phyloP scores from a whole-genome alignment of 2,329 filamentous ascomycete species.

The Botrytis cinerea region DNA sequence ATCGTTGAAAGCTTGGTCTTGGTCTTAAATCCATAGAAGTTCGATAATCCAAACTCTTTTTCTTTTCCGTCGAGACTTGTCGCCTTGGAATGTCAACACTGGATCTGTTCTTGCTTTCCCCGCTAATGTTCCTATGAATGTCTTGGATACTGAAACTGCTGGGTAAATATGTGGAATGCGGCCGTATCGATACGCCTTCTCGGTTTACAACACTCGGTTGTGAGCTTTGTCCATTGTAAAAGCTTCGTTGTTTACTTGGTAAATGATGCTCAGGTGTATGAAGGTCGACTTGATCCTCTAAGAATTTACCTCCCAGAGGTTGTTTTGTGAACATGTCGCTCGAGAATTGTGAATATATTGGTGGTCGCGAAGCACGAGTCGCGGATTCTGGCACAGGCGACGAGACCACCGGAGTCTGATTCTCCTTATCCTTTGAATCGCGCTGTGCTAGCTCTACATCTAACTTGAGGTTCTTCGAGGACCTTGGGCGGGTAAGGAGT shows the following conservation, averaged over 20 bases:
- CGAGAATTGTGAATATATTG: slow-evolving; percentile 79
- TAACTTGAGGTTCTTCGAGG: slow-evolving; percentile 65
- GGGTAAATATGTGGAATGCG: slow-evolving; percentile 41
- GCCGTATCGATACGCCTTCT: slow-evolving; percentile 34
- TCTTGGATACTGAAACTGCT: slow-evolving; percentile 42
- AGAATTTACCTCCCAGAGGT: slow-evolving; percentile 45
- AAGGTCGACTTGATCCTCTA: slow-evolving; percentile 42
- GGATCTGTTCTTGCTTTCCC: slow-evolving; percentile 32
- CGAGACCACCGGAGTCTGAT: slow-evolving; percentile 60
- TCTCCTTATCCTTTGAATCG: slow-evolving; percentile 74
- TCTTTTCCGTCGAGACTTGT: slow-evolving; percentile 32
- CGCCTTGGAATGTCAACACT: slow-evolving; percentile 37
- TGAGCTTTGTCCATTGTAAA: slow-evolving; percentile 33
- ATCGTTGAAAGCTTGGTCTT: slow-evolving; percentile 36
- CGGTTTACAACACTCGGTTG: slow-evolving; percentile 37
- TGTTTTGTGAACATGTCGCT: slow-evolving; percentile 43
- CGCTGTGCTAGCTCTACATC: slow-evolving; percentile 54
- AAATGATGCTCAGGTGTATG: slow-evolving; percentile 41
- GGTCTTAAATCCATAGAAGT: slow-evolving; percentile 14
- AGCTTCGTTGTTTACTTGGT: slow-evolving; percentile 40
- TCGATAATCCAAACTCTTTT: slow-evolving; percentile 12
- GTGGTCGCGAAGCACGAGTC: slow-evolving; percentile 53
- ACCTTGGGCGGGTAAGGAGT: slow-evolving; percentile 74
- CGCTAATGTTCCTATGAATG: slow-evolving; percentile 37
- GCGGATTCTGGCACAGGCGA: slow-evolving; percentile 47